Base-by-base conservation (phyloP, 2,329 filamentous ascomycete genomes). In the Scedosporium minutisporum region DNA sequence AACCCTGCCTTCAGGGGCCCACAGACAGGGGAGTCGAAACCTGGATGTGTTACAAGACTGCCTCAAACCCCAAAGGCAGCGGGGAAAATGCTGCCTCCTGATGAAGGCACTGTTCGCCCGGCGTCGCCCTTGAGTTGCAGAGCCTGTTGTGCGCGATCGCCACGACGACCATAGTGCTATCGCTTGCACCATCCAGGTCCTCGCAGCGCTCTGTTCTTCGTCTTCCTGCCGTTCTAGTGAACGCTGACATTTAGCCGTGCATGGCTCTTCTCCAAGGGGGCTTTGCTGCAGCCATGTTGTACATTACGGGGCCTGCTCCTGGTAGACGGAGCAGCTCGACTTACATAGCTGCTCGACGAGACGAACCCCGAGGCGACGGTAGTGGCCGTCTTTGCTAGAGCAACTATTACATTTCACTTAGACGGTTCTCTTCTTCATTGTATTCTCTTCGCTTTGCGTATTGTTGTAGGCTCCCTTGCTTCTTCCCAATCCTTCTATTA, bases 21-120 rank as follows among this genome's bases (percentile, higher is more conserved):
- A 2, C 38, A 16, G 18, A 44, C 42, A 61, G 25, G 59, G 67
- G 62, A 63, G 66, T 65, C 76, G 77, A 80, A 80, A 80, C 78
- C 70, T 66, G 66, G 69, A 70, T 70, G 63, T 76, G 78, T 80
- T 76, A 72, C 78, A 80, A 73, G 68, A 73, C 67, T 79, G 78
- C 77, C 73, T 79, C 78, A 79, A 72, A 68, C 66, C 66, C 71
- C 64, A 65, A n/a, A 48, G n/a, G n/a, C 44, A 21, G 18, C 6
- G 18, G 16, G 44, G 44, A 21, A 7, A 18, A 18, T 48, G 16
- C 6, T 48, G 44, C 23, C 51, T 25, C 51, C 23, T 55, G 18
- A 16, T 6, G 23, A 38, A 18, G 6, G 27, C 55, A 58, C 55
- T 58, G 18, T 51, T 57, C 18, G n/a, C 57, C 38, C 60, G 9